Percentiles rank a stretch among this genome's conserved stretches.
These are phyloP conservation scores for Xylaria grammica DNA, from an alignment of 495 filamentous ascomycete species.

Conservation along the genomic window DNA sequence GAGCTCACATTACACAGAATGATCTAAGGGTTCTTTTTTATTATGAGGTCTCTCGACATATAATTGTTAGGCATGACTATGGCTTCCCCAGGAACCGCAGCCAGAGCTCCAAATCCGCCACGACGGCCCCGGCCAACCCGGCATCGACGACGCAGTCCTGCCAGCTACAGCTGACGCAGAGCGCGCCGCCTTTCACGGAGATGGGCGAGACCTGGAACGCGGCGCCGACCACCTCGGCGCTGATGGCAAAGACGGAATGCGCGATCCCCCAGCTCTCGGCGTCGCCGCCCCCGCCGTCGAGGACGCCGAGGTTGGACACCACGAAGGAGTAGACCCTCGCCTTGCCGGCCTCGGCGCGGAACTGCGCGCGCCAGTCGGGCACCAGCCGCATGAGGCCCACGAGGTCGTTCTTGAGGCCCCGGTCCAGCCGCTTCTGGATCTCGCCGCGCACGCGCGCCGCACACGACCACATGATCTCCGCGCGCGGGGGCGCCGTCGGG, in stretches of 20 bases:
- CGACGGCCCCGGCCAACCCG: slow-evolving; percentile 33
- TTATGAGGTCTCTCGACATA: neutral
- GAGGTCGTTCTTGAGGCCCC: slow-evolving; percentile 39
- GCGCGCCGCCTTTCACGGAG: slow-evolving; percentile 31
- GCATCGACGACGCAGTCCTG: slow-evolving; percentile 37
- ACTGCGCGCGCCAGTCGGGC: slow-evolving; percentile 35
- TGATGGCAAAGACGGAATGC: slow-evolving; percentile 41
- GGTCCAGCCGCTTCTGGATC: slow-evolving; percentile 23
- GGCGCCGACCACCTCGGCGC: slow-evolving; percentile 36
- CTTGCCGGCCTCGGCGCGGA: slow-evolving; percentile 34
- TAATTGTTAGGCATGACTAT: neutral
- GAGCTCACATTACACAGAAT: no score
- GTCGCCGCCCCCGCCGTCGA: slow-evolving; percentile 19
- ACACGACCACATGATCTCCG: slow-evolving; percentile 33
- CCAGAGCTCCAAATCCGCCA: slow-evolving; percentile 36
- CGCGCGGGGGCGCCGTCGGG: slow-evolving; percentile 8
- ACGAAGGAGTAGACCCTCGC: slow-evolving; percentile 35
- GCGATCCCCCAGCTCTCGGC: slow-evolving; percentile 32
- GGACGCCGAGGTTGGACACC: slow-evolving; percentile 42
- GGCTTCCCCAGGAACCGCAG: slow-evolving; percentile 26
- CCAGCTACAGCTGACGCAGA: slow-evolving; percentile 39
- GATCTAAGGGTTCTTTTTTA: no score
- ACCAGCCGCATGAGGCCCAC: slow-evolving; percentile 39
- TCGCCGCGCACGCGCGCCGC: slow-evolving; percentile 32
- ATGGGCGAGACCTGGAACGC: slow-evolving; percentile 38